These are phyloP conservation scores for Pseudogymnoascus sp. DNA, from an alignment of 2,329 filamentous ascomycete species.

Conservation along the genomic window DNA sequence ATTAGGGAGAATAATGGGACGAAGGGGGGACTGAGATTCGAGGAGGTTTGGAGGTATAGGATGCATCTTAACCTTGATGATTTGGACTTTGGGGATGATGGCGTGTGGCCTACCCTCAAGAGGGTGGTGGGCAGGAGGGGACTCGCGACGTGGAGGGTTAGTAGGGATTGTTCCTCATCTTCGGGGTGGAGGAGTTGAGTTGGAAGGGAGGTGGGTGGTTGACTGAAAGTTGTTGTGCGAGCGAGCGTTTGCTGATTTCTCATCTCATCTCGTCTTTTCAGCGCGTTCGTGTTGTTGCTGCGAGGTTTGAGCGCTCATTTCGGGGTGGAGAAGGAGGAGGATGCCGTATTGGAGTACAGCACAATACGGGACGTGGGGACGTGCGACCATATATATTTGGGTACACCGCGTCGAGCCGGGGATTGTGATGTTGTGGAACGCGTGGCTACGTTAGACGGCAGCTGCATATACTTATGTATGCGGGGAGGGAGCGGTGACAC, in stretches of 20 bases:
- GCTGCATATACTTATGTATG: neutral
- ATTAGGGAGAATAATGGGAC: conserved; percentile 35
- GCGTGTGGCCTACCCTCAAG: conserved; percentile 61
- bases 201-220: neutral
- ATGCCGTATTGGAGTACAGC: neutral
- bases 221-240: neutral
- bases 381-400: neutral
- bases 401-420: neutral
- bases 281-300: neutral
- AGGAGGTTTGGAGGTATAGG: conserved; percentile 60
- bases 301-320: neutral
- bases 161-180: conserved; percentile 28
- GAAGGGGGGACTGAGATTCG: conserved; percentile 51
- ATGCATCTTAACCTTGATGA: conserved; percentile 72
- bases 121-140: conserved; percentile 59
- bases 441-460: neutral
- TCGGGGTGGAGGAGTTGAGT: neutral
- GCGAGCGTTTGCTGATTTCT: neutral
- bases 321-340: neutral
- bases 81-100: conserved; percentile 70
- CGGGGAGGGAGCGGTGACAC: neutral
- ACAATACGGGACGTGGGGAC: neutral
- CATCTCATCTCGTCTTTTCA: neutral
- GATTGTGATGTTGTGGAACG: neutral
- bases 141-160: conserved; percentile 55